A percentile compares a stretch with the other conserved stretches of the same genome.
These are phyloP conservation scores for Stylonectria norvegica DNA, from an alignment of 2,329 filamentous ascomycete genomes.

Conservation along the genomic window DNA sequence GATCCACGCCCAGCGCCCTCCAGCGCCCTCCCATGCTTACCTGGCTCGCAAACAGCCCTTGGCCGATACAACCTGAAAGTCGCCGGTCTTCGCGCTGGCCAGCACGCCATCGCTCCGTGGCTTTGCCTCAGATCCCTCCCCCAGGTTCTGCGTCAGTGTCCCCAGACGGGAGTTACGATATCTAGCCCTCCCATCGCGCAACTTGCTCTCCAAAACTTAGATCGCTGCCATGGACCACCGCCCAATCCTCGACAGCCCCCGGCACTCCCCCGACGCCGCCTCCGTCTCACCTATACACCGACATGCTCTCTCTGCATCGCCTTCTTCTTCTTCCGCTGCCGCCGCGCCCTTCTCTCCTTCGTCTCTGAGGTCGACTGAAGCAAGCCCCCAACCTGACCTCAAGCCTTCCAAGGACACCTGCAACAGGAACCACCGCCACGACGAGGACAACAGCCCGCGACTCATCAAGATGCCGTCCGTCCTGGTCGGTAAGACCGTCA, in stretches of 20 bases:
- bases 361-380: constrained; percentile 15
- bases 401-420: constrained; percentile 43
- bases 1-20: no score
- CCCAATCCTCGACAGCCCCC: constrained; percentile 19
- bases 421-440: constrained; percentile 47
- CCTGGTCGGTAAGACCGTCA: constrained; percentile 73
- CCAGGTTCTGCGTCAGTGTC: constrained; percentile 16
- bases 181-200: constrained; percentile 28
- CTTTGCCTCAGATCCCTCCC: constrained; percentile 27
- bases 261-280: constrained; percentile 7
- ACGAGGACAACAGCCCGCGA: constrained; percentile 47
- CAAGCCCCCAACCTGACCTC: constrained; percentile 9
- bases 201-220: constrained; percentile 20
- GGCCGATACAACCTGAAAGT: neutral
- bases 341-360: constrained; percentile 10
- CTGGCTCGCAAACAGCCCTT: no score
- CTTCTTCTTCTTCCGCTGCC: constrained; percentile 2
- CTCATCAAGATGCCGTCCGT: constrained; percentile 59
- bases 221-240: constrained; percentile 25
- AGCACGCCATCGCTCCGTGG: constrained; percentile 28
- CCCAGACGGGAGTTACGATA: constrained; percentile 28
- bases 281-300: constrained; percentile 15
- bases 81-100: constrained; percentile 14
- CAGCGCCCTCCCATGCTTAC: no score
- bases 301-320: constrained; percentile 17